Percentiles rank a stretch among this genome's conserved stretches.
Conservation (phyloP, 192 early-diverging fungal species). For the Funneliformis geosporum region DNA sequence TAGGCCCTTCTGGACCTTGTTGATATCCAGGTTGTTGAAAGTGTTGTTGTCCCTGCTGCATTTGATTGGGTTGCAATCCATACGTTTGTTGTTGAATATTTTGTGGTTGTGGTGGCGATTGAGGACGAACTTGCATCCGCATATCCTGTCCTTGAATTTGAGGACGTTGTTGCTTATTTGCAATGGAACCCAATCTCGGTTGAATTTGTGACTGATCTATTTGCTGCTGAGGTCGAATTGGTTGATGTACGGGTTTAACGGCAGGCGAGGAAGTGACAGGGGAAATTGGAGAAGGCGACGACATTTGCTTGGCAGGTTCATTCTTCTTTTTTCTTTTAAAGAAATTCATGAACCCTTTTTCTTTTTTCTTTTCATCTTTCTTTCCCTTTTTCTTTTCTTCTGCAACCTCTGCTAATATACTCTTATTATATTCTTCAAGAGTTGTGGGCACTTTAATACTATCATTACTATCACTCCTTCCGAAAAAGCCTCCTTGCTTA, state of each 20-base stretch:
- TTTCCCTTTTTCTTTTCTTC: slow-evolving; percentile 40
- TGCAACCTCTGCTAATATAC: slow-evolving; percentile 28
- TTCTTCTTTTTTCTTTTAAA: slow-evolving; percentile 22
- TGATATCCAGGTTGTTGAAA: not conserved
- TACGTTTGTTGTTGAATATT: not conserved
- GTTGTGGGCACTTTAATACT: not conserved
- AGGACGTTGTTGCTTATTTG: too few relatives aligned
- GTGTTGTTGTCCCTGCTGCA: not conserved
- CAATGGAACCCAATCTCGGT: not conserved
- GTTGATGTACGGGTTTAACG: not conserved
- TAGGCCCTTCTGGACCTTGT: not conserved
- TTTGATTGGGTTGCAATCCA: not conserved
- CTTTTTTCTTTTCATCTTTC: slow-evolving; percentile 36
- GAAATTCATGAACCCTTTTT: slow-evolving; percentile 14
- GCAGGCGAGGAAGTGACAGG: not conserved
- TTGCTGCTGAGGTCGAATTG: not conserved
- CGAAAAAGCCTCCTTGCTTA: slow-evolving; percentile 28
- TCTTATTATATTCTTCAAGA: slow-evolving; percentile 16
- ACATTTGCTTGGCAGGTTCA: not conserved
- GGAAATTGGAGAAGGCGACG: not conserved
- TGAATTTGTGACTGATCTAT: not conserved
- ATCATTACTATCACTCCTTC: not conserved
- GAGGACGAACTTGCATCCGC: not conserved
- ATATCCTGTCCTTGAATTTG: not conserved
- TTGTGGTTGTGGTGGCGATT: not conserved